Percentiles rank a stretch among this genome's conserved stretches.
phyloP scores from a whole-genome alignment of 179 eudicot species.

The Dionaea muscipula region DNA sequence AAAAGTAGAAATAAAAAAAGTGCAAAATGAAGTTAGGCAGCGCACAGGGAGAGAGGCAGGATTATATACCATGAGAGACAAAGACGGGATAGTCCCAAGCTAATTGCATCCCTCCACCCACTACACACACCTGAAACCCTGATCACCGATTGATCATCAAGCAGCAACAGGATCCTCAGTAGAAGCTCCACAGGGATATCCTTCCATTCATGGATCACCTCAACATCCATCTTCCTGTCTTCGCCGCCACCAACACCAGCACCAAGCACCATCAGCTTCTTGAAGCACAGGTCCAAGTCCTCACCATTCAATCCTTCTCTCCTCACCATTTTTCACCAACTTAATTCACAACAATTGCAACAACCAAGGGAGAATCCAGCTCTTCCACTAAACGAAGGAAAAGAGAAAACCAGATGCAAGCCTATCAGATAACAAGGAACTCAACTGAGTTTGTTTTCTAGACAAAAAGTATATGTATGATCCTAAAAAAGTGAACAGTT shows the following conservation, averaged over 20 bases:
- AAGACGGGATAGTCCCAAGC: conserved; percentile 54
- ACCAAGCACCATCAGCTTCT: conserved; percentile 55
- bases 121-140: conserved; percentile 67
- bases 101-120: conserved; percentile 88
- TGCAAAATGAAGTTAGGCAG: not conserved
- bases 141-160: conserved; percentile 64
- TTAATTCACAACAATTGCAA: not conserved
- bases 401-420: conserved; percentile 9
- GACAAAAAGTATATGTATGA: not conserved
- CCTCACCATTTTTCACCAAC: conserved; percentile 22
- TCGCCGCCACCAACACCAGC: conserved; percentile 19
- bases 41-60: not conserved
- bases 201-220: conserved; percentile 50
- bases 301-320: conserved; percentile 30
- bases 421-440: conserved; percentile 2
- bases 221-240: conserved; percentile 20
- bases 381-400: not conserved
- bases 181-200: conserved; percentile 86
- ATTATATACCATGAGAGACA: conserved; percentile 69
- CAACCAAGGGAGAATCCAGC: not conserved
- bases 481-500: not conserved
- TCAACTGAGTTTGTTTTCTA: conserved; percentile 3
- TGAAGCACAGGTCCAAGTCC: conserved; percentile 44
- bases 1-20: not conserved
- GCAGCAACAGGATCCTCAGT: conserved; percentile 55